Percentiles rank a stretch among this genome's conserved stretches.
phyloP scores from a whole-genome alignment of 495 filamentous ascomycete species.

The Aspergillus taichungensis region DNA sequence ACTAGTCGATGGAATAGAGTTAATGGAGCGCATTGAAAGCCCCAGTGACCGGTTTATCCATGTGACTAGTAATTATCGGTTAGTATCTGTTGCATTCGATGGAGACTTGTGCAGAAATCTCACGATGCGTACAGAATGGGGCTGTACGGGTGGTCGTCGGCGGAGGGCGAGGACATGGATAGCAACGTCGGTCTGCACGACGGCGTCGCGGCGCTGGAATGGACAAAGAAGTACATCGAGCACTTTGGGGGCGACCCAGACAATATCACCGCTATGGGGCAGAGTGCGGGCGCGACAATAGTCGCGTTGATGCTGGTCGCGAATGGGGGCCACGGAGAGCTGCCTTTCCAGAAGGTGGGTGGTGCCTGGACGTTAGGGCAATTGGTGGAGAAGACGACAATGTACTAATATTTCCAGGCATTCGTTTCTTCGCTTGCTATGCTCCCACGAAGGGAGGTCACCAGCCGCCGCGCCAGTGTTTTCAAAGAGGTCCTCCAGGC shows the following conservation, averaged over 20 bases:
- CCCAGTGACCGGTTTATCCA: slow-evolving; percentile 32
- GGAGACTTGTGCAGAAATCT: not conserved
- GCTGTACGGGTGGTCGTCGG: slow-evolving; percentile 52
- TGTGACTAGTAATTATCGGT: slow-evolving; percentile 59
- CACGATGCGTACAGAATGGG: slow-evolving; percentile 28
- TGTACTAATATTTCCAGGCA: slow-evolving; percentile 38
- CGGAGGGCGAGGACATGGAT: slow-evolving; percentile 14
- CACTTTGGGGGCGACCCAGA: slow-evolving; percentile 8
- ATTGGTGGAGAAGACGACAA: not conserved
- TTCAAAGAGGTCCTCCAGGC: slow-evolving; percentile 38
- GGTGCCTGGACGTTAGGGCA: not conserved
- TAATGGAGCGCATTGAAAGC: not conserved
- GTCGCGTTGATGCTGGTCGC: slow-evolving; percentile 22
- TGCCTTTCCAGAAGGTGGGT: slow-evolving; percentile 45
- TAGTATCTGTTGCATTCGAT: not conserved
- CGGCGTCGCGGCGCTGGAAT: slow-evolving; percentile 5
- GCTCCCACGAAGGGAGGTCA: slow-evolving; percentile 22
- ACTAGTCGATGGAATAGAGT: not conserved
- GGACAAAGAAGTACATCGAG: slow-evolving; percentile 8
- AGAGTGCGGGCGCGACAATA: slow-evolving; percentile 5
- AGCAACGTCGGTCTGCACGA: not conserved
- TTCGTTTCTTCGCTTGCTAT: slow-evolving; percentile 42
- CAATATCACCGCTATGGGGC: slow-evolving; percentile 7
- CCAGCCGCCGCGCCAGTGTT: slow-evolving; percentile 30
- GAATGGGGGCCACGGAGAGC: slow-evolving; percentile 13